Evolutionary conservation across 2,329 filamentous ascomycete species (phyloP).

Genomic region (Pochonia chlamydosporia): DNA sequence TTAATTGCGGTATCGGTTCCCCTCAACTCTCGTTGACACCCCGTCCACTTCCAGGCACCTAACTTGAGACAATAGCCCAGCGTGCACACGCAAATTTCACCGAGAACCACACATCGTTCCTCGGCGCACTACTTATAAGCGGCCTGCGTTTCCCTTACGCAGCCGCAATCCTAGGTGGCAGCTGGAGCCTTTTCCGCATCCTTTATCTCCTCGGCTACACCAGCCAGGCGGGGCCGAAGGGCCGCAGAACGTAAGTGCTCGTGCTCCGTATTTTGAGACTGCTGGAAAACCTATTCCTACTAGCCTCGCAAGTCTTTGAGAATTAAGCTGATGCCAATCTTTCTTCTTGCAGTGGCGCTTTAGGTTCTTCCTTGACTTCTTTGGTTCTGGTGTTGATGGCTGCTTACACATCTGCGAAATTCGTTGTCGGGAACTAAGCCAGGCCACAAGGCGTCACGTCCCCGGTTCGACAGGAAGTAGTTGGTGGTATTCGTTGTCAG

Average conservation of each 20-base stretch:
- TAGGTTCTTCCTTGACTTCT: constrained; percentile 28
- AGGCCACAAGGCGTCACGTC: neutral
- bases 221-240: constrained; percentile 35
- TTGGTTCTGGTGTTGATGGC: constrained; percentile 35
- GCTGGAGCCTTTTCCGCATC: constrained; percentile 47
- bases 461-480: neutral
- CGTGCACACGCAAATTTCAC: constrained; percentile 58
- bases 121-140: constrained; percentile 48
- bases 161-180: constrained; percentile 41
- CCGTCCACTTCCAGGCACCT: neutral
- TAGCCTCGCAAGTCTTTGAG: too few species aligned
- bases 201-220: constrained; percentile 53
- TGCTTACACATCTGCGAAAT: constrained; percentile 33
- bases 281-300: too few species aligned
- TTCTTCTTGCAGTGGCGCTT: constrained; percentile 26
- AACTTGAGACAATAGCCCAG: constrained; percentile 36
- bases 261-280: too few species aligned
- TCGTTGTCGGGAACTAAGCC: constrained; percentile 26
- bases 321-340: too few species aligned
- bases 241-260: constrained; percentile 31
- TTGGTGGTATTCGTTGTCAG: neutral
- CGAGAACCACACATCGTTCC: constrained; percentile 52
- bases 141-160: constrained; percentile 49
- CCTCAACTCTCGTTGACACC: neutral
- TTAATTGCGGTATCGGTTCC: constrained; percentile 53